A percentile compares a stretch with the other conserved stretches of the same genome.
Conservation (phyloP, 306 rosid genomes). For the Cucurbita pepo region DNA sequence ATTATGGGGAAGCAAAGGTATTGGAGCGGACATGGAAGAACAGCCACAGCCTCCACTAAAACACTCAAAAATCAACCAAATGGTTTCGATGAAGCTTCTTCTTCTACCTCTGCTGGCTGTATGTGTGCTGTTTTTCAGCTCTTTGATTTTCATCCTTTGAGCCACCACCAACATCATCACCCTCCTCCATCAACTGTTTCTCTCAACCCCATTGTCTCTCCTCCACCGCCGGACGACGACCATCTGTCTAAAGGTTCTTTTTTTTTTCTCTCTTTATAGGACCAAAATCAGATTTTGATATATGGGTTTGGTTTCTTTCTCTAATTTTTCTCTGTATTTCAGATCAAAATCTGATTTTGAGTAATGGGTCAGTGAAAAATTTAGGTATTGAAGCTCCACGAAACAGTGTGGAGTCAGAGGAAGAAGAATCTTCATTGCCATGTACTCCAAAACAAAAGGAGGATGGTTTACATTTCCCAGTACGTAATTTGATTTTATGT, state of each 20-base stretch:
- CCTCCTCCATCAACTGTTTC: conserved; percentile 9
- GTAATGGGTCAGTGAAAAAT: background rate
- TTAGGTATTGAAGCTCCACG: conserved; percentile 73
- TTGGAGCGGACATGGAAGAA: conserved; percentile 22
- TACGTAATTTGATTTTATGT: conserved; percentile 17
- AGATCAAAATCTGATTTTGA: background rate
- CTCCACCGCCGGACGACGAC: background rate
- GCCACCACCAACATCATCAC: conserved; percentile 21
- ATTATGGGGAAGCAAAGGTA: conserved; percentile 54
- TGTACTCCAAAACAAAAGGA: conserved; percentile 28
- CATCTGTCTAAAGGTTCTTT: background rate
- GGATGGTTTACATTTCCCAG: conserved; percentile 35
- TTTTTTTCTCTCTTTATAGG: too few relatives aligned
- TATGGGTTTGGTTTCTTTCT: background rate
- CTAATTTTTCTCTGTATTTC: too few relatives aligned
- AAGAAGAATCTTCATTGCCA: conserved; percentile 15
- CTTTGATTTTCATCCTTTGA: conserved; percentile 65
- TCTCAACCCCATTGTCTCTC: conserved; percentile 1
- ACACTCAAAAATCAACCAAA: conserved; percentile 18
- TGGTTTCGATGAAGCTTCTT: conserved; percentile 5
- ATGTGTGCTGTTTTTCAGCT: conserved; percentile 68
- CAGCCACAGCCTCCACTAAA: conserved; percentile 3
- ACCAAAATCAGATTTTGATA: background rate
- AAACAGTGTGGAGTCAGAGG: conserved; percentile 64
- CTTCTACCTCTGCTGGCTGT: conserved; percentile 52